Evolutionary conservation across 345 rosid species (phyloP).

Genomic region (Eutrema heterophyllum): DNA sequence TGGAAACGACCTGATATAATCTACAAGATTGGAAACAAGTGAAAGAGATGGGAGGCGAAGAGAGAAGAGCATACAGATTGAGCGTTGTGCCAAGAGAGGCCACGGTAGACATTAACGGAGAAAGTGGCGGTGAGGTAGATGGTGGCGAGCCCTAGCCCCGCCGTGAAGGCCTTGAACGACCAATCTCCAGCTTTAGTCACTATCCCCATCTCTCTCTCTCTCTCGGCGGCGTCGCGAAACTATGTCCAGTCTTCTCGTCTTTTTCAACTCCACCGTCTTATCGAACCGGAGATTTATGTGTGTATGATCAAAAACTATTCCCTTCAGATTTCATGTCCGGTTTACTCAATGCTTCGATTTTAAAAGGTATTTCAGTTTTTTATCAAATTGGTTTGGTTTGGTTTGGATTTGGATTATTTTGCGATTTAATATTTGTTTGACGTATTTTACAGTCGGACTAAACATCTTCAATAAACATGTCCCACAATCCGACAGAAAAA

Average conservation of each 20-base stretch:
- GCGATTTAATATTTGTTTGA: not conserved
- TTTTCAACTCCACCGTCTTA: not conserved
- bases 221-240: constrained; percentile 2
- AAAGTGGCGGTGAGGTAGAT: constrained; percentile 66
- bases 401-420: no score
- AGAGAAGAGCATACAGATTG: constrained; percentile 44
- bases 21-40: no score
- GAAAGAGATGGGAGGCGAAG: not conserved
- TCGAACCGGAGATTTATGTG: constrained; percentile 1
- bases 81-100: constrained; percentile 74
- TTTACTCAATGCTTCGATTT: not conserved
- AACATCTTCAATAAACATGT: not conserved
- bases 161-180: constrained; percentile 75
- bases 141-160: constrained; percentile 69
- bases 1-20: not conserved
- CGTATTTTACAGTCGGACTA: not conserved
- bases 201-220: constrained; percentile 41
- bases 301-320: not conserved
- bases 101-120: constrained; percentile 72
- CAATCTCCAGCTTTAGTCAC: constrained; percentile 57
- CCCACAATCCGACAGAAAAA: no score
- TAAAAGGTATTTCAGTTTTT: not conserved
- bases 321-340: not conserved
- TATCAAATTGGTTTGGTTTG: not conserved
- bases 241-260: not conserved